Percentiles rank a stretch among this genome's conserved stretches.
phyloP scores from a whole-genome alignment of 2,329 filamentous ascomycete genomes.

The Lasiodiplodia sp. region DNA sequence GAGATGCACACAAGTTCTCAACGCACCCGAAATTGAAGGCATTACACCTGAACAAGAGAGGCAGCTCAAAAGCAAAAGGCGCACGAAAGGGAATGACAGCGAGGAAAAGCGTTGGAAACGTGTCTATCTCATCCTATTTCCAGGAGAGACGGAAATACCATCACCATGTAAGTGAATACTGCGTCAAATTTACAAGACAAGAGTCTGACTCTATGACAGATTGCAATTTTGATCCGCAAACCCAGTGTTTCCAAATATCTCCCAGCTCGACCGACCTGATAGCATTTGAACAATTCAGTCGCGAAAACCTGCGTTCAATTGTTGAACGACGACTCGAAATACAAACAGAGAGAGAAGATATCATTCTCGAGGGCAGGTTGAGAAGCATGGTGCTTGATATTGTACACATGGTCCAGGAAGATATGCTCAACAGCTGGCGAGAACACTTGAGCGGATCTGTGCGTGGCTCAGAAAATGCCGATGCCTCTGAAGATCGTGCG shows the following conservation, averaged over 20 bases:
- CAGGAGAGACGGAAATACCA: not conserved
- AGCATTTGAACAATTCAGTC: slow-evolving; percentile 2
- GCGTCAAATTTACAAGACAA: no score
- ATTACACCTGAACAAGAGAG: slow-evolving; percentile 3
- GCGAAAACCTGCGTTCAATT: not conserved
- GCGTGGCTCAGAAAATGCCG: not conserved
- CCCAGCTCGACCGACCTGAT: not conserved
- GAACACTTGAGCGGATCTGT: not conserved
- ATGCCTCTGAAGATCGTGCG: not conserved
- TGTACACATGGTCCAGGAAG: slow-evolving; percentile 8
- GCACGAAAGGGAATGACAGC: not conserved
- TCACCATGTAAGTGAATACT: slow-evolving; percentile 7
- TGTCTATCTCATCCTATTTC: not conserved
- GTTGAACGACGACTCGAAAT: not conserved
- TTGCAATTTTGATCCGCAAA: not conserved
- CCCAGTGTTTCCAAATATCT: not conserved
- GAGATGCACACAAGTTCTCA: not conserved
- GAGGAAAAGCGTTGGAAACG: not conserved
- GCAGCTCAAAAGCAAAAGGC: not conserved
- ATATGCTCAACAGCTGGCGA: not conserved
- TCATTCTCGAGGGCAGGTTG: not conserved
- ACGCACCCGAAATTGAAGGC: not conserved
- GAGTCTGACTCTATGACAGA: not conserved
- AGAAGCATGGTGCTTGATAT: slow-evolving; percentile 1
- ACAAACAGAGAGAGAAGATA: not conserved